A percentile compares a stretch with the other conserved stretches of the same genome.
Conservation (phyloP, 2,329 filamentous ascomycete genomes). For the Hymenoscyphus fructigenus region DNA sequence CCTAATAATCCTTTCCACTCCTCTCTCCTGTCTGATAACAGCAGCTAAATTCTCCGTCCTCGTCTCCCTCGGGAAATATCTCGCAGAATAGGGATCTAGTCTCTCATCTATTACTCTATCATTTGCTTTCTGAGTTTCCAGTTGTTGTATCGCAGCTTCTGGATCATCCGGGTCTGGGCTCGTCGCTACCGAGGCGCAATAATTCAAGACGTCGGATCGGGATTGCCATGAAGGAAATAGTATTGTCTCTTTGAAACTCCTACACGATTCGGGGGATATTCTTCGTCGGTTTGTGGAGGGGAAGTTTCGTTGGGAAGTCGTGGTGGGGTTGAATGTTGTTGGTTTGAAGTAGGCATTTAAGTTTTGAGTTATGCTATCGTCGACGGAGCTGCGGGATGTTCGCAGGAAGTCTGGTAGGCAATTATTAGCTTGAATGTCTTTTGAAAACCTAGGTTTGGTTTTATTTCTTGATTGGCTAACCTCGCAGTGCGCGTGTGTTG, state of each 20-base stretch:
- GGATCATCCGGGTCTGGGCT: conserved; percentile 86
- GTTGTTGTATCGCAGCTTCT: conserved; percentile 65
- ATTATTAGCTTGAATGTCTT: conserved; percentile 10
- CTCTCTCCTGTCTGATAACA: conserved; percentile 71
- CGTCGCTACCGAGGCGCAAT: conserved; percentile 85
- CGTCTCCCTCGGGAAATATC: conserved; percentile 78
- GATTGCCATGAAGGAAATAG: conserved; percentile 88
- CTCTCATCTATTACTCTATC: conserved; percentile 82
- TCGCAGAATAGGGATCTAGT: conserved; percentile 83
- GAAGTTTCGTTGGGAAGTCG: conserved; percentile 64
- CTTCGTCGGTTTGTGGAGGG: conserved; percentile 47
- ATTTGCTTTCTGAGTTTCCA: conserved; percentile 67
- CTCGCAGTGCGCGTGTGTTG: conserved; percentile 65
- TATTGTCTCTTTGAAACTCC: conserved; percentile 70
- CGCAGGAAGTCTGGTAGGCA: conserved; percentile 75
- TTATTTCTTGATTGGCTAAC: conserved; percentile 42
- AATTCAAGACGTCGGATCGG: conserved; percentile 79
- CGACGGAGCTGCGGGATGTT: conserved; percentile 77
- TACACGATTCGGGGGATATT: conserved; percentile 64
- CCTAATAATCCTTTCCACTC: conserved; percentile 77
- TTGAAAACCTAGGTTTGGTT: neutral
- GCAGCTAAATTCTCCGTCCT: conserved; percentile 77
- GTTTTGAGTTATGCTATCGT: conserved; percentile 91
- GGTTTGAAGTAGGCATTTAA: conserved; percentile 87
- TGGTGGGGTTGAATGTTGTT: conserved; percentile 74